Evolutionary conservation across 148 eudicot genomes (phyloP), one percentile per base, ranked within the genome.

Genomic region (Rheum nobile): DNA sequence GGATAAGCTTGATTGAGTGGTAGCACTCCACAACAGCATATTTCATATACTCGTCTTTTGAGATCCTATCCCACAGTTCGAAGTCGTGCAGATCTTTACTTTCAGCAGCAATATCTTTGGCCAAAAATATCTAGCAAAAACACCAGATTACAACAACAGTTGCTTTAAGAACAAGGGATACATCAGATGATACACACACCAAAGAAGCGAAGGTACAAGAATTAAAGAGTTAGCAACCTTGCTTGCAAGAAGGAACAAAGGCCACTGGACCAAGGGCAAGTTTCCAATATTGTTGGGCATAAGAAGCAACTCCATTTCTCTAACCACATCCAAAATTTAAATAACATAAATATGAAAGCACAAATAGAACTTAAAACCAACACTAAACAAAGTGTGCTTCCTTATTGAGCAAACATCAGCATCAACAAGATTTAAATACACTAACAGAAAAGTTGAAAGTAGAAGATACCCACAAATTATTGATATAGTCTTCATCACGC

Each of bases 201-300:
- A 61, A 29, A 29, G 13, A 28, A 55, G 28, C 17, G 16, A 29
- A 63, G n/a, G 3, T 52, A 42, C 13, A 77, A 44, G 13, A 71
- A 37, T 38, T n/a, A 21, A 26, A 68, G 59, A 42, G 59, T 16
- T 21, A 47, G 70, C 39, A 71, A 94, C 99, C 93, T 95, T 92
- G 97, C 99, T 95, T 43, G 89, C 97, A 76, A 95, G 88, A 80
- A 95, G 97, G 77, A 95, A 95, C 72, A 95, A 97, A 44, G 99
- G 99, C 97, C 99, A 95, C 84, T 95, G 99, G 74, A 95, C 92
- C 85, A 95, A 81, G 47, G 96, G 91, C 67, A 95, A 80, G 75
- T 77, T 83, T 72, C 89, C 92, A 77, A 83, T 72, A 80, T 95
- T 95, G 46, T 83, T 87, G 38, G 99, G 99, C 96, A 95, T 95